Base-by-base conservation (phyloP, 1,284 basidiomycete species). In the Singerocomus inundabilis region DNA sequence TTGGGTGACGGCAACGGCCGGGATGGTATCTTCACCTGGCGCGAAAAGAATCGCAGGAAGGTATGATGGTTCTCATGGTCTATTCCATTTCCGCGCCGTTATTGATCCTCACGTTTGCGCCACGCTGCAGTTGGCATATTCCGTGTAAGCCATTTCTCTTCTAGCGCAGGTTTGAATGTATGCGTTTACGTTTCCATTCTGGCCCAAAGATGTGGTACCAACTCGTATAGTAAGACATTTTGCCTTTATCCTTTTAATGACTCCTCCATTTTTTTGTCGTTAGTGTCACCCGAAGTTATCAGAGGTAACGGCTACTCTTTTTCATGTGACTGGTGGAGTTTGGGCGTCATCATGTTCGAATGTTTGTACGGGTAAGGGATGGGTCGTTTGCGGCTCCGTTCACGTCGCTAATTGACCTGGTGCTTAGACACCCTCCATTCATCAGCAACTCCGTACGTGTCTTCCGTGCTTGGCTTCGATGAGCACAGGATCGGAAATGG, bases 241-340 rank as follows among this genome's bases (percentile, higher is more conserved):
- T 56, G 43, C 57, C 52, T 57, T 63, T 57, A 55, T 55, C 57
- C 54, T 51, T 55, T 60, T 56, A 53, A 56, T 55, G 46, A 53
- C 52, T 21, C 35, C 45, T 59, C 47, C 53, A 56, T 60, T 54
- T 61, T 62, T 56, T 62, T n/a, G 51, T 65, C 63, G 57, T 61
- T 69, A 87, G 90, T 92, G 92, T 93, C 91, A 10, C 93, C 93
- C 29, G 96, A 98, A 68, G 95, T 98, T 35, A 91, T 99, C 60
- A 82, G 93, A 62, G 88, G 88, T 16, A 86, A 89, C 63, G 95
- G 94, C 24, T 98, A 98, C 70, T 86, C 91, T 41, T 95, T 91
- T 70, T 90, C 88, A 31, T 97, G 93, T 67, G 95, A 98, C 66
- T 98, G 94, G 94, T 98, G 96, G 95, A 93, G 91, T 67, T 78